Conservation (phyloP, 1,284 basidiomycete genomes). For the Ustilago sp. region DNA sequence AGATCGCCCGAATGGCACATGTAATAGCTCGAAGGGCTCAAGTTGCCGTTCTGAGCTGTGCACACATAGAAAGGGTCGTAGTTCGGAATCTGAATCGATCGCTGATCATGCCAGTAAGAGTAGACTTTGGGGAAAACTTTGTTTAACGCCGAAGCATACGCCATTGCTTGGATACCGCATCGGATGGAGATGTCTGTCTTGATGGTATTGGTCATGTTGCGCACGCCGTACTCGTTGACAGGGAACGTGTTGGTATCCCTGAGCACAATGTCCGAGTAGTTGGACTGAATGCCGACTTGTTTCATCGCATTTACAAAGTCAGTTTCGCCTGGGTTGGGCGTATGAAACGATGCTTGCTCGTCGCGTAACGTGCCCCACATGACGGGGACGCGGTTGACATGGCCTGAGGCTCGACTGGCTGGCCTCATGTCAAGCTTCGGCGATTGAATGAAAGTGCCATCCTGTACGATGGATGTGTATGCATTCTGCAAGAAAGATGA, state of each 20-base stretch:
- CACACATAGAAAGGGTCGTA: slow-evolving; percentile 42
- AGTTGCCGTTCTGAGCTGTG: slow-evolving; percentile 19
- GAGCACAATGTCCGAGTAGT: slow-evolving; percentile 43
- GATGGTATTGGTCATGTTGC: slow-evolving; percentile 42
- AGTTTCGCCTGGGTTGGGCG: slow-evolving; percentile 40
- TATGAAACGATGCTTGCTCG: slow-evolving; percentile 50
- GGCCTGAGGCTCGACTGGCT: slow-evolving; percentile 19
- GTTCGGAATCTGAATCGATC: slow-evolving; percentile 45
- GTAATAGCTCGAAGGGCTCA: slow-evolving; percentile 39
- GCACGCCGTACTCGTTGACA: slow-evolving; percentile 29
- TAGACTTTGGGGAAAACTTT: slow-evolving; percentile 43
- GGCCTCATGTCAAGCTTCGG: slow-evolving; percentile 42
- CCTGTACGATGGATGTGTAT: slow-evolving; percentile 25
- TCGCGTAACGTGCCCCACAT: slow-evolving; percentile 56
- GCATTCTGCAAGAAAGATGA: slow-evolving; percentile 19
- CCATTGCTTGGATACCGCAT: slow-evolving; percentile 46
- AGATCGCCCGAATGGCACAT: slow-evolving; percentile 53
- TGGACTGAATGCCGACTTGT: slow-evolving; percentile 40
- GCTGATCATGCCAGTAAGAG: slow-evolving; percentile 41
- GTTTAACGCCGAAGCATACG: slow-evolving; percentile 43
- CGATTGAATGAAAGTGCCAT: slow-evolving; percentile 41
- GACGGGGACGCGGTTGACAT: slow-evolving; percentile 53
- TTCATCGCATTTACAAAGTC: slow-evolving; percentile 40
- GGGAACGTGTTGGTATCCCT: slow-evolving; percentile 36
- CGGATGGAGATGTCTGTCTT: slow-evolving; percentile 45